Evolutionary conservation across 2,329 filamentous ascomycete species (phyloP).

Genomic region (Aspergillus hortae): DNA sequence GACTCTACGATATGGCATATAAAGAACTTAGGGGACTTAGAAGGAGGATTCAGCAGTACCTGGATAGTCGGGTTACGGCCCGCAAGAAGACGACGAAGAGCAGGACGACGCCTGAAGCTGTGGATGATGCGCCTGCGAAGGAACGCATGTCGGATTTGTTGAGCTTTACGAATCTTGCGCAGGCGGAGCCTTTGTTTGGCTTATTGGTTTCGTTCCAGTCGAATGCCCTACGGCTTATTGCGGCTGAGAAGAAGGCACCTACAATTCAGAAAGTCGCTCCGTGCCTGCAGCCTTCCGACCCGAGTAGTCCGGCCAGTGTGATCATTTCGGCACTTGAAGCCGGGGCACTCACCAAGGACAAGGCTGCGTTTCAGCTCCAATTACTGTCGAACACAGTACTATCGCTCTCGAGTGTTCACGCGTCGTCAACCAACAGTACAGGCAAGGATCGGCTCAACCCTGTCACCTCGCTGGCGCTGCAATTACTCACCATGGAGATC

Average conservation of each 20-base stretch:
- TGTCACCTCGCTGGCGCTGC: constrained; percentile 31
- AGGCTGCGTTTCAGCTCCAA: constrained; percentile 44
- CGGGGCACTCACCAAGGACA: constrained; percentile 33
- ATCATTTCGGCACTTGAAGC: constrained; percentile 37
- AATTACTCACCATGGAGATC: constrained; percentile 41
- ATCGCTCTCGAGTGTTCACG: constrained; percentile 26
- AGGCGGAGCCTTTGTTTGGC: constrained; percentile 24
- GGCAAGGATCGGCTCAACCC: constrained; percentile 26
- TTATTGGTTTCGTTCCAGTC: constrained; percentile 40
- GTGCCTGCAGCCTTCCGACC: constrained; percentile 30
- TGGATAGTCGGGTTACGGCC: constrained; percentile 19
- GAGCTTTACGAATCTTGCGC: constrained; percentile 27
- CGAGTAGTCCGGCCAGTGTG: constrained; percentile 37
- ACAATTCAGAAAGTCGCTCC: constrained; percentile 30
- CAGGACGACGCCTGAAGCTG: constrained; percentile 9
- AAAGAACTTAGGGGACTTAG: constrained; percentile 40
- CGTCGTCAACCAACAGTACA: constrained; percentile 13
- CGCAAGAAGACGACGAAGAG: constrained; percentile 15
- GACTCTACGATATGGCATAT: constrained; percentile 38
- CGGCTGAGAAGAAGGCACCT: constrained; percentile 29
- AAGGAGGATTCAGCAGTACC: constrained; percentile 30
- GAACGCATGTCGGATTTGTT: constrained; percentile 38
- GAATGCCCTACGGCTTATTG: constrained; percentile 37
- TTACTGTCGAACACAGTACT: constrained; percentile 40
- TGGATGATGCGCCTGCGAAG: constrained; percentile 28